Evolutionary conservation across 441 rosid genomes (phyloP), one percentile per base, ranked within the genome.

Genomic region (Populus hybrid): DNA sequence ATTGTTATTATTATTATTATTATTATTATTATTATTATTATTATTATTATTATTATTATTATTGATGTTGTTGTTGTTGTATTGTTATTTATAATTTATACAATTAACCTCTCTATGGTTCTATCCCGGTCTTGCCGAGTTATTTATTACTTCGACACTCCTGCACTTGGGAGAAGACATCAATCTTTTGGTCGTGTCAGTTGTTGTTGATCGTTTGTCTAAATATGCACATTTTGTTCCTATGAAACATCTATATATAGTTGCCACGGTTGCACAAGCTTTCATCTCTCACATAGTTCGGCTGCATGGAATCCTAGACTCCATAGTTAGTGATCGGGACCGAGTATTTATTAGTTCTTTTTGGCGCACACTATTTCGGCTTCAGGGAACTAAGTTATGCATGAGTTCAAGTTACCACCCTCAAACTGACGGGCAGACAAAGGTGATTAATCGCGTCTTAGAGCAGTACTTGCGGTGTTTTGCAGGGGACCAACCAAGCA

Each of bases 181-280:
- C 28, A 26, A 26, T 26, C 28, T 26, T 26, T 26, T 26, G 2
- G 1, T 26, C 2, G 28, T 26, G 28, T 26, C 28, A 26, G 70
- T 64, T 0, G 14, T 61, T 61, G 76, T 73, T 2, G 76, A 61
- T 61, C 76, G 69, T 1, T 0, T 73, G 10, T 30, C 57, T 0
- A 73, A 73, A n/a, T 73, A 73, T 16, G 28, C 69, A 2, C 53
- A 73, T 34, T 61, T 73, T 10, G 18, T 73, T 30, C 77, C 34
- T 23, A 21, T 74, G 34, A 18, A 11, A 2, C 77, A 61, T 38
- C 70, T 57, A 0, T 74, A 8, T 65, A 74, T 21, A 0, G 21
- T 57, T 5, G 0, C 5, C 10, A 21, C 11, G 1, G 57, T 74
- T 3, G 50, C 57, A 4, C 11, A 35, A 2, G 53, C 20, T 1